These are phyloP conservation scores for Babesia ovata DNA, from an alignment of 169 alveolate species.

Conservation along the genomic window DNA sequence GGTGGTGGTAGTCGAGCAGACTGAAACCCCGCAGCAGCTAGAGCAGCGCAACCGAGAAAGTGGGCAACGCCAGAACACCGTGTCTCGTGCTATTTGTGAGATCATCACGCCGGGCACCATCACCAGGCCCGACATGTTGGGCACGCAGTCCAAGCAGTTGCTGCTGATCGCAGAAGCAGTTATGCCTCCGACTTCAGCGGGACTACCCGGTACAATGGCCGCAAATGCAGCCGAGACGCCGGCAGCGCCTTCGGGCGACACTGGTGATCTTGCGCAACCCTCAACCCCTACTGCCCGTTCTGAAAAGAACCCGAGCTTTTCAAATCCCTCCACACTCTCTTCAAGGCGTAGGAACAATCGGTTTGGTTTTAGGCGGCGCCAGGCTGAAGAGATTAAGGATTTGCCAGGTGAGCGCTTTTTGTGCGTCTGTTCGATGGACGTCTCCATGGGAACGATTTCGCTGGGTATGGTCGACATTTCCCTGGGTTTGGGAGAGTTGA, in stretches of 20 bases:
- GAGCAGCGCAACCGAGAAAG: conserved; percentile 85
- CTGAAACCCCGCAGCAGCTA: conserved; percentile 95
- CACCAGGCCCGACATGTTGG: conserved; percentile 80
- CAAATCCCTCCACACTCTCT: too few relatives aligned
- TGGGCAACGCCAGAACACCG: conserved; percentile 84
- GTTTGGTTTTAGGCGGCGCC: neutral
- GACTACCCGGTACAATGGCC: too few relatives aligned
- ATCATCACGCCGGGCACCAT: conserved; percentile 94
- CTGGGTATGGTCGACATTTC: conserved; percentile 27
- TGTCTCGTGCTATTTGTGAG: conserved; percentile 90
- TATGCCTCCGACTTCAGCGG: neutral
- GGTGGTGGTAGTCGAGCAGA: conserved; percentile 98
- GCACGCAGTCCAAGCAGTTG: conserved; percentile 70
- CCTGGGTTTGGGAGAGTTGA: conserved; percentile 39
- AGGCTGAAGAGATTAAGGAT: neutral
- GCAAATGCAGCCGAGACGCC: too few relatives aligned
- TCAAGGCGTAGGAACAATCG: too few relatives aligned
- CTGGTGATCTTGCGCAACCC: neutral
- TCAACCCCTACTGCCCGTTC: too few relatives aligned
- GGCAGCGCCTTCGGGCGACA: too few relatives aligned
- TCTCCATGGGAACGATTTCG: conserved; percentile 39
- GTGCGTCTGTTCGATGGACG: conserved; percentile 46
- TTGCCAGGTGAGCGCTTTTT: conserved; percentile 10
- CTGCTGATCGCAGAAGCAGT: conserved; percentile 62
- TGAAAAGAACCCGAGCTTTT: too few relatives aligned